These are phyloP conservation scores for Wallacemonas sp. DNA, from an alignment of 208 protist genomes.

Conservation along the genomic window DNA sequence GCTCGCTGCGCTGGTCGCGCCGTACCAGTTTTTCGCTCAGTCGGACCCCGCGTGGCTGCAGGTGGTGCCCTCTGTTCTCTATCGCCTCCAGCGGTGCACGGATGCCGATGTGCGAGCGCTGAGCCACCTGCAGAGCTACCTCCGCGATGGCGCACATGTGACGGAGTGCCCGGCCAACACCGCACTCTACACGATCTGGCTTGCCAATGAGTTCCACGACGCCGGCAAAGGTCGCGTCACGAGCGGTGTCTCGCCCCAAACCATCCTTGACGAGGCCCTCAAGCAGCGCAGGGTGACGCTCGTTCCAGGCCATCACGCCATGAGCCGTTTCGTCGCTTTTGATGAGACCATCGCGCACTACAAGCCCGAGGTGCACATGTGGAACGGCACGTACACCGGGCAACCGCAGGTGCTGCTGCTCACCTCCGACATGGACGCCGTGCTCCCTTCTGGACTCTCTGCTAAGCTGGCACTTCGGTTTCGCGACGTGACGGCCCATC, in stretches of 20 bases:
- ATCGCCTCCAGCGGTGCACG: conserved; percentile 63
- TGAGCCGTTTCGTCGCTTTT: conserved; percentile 2
- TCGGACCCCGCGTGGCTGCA: conserved; percentile 21
- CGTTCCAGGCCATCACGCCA: background rate
- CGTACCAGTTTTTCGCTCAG: conserved; percentile 27
- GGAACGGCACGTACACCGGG: background rate
- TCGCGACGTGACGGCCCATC: conserved; percentile 1
- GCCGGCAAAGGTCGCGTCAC: background rate
- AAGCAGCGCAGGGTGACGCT: background rate
- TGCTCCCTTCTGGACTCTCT: conserved; percentile 13
- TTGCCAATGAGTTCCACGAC: conserved; percentile 16
- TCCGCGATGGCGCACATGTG: conserved; percentile 8
- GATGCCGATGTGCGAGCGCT: conserved; percentile 39
- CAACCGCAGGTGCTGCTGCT: conserved; percentile 17
- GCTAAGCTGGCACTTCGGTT: conserved; percentile 5
- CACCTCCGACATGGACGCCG: conserved; percentile 11
- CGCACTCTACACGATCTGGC: conserved; percentile 11
- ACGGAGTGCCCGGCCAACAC: conserved; percentile 9
- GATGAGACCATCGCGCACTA: conserved; percentile 9
- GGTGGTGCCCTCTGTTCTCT: conserved; percentile 62
- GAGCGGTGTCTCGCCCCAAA: background rate
- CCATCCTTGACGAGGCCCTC: conserved; percentile 1
- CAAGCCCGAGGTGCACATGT: background rate
- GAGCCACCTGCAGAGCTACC: conserved; percentile 32
- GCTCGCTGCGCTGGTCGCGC: conserved; percentile 37